Evolutionary conservation across 176 grass and related monocot species (phyloP).

Genomic region (Saccharum officinarum): DNA sequence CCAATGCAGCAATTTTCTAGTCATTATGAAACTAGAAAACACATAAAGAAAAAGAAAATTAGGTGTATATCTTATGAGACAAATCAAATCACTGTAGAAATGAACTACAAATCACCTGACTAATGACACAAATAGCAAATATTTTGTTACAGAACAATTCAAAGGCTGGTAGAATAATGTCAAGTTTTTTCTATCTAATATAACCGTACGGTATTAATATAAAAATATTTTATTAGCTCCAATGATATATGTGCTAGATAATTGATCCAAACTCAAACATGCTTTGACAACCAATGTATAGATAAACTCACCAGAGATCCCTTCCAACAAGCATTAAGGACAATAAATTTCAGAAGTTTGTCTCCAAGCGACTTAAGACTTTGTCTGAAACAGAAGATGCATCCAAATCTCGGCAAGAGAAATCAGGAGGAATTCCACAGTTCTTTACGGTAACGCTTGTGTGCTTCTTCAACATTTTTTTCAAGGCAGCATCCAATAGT

Average conservation of each 20-base stretch:
- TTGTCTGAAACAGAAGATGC: conserved; percentile 50
- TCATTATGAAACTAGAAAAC: background rate
- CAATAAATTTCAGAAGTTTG: conserved; percentile 68
- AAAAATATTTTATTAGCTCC: background rate
- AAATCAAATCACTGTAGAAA: background rate
- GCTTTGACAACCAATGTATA: conserved; percentile 18
- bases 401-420: conserved; percentile 60
- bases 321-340: conserved; percentile 65
- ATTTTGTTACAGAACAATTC: background rate
- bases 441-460: conserved; percentile 56
- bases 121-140: background rate
- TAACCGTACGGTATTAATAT: background rate
- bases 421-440: conserved; percentile 60
- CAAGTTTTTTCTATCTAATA: background rate
- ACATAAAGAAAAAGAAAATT: background rate
- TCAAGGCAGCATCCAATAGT: conserved; percentile 56
- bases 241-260: background rate
- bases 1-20: background rate
- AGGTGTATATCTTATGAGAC: background rate
- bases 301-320: conserved; percentile 64
- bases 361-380: conserved; percentile 61
- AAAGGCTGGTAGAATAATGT: conserved; percentile 2
- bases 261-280: background rate
- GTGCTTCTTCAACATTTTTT: conserved; percentile 71
- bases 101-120: background rate